These are phyloP conservation scores for Xylaria sp. DNA, from an alignment of 2,329 filamentous ascomycete species.

Conservation along the genomic window DNA sequence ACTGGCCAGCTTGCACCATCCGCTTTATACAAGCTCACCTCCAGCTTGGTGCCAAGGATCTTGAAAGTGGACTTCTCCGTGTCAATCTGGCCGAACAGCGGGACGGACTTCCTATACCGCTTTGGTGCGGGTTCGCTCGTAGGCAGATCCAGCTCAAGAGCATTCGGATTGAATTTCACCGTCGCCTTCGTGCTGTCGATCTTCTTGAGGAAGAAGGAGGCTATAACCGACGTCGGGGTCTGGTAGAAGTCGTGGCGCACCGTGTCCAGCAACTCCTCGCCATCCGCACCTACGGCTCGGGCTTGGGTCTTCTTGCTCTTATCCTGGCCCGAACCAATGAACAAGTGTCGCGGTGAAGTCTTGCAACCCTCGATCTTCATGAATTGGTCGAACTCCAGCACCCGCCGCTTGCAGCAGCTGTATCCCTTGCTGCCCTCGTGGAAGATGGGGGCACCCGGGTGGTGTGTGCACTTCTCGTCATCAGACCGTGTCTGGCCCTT, in stretches of 20 bases:
- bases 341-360: conserved; percentile 76
- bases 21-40: conserved; percentile 66
- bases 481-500: conserved; percentile 52
- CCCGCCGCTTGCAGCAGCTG: conserved; percentile 90
- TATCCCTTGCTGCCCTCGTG: conserved; percentile 98
- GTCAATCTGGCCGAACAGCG: conserved; percentile 73
- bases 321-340: conserved; percentile 68
- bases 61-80: conserved; percentile 69
- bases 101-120: conserved; percentile 68
- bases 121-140: conserved; percentile 74
- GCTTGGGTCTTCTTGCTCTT: conserved; percentile 38
- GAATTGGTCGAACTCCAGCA: conserved; percentile 96
- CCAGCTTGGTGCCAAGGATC: conserved; percentile 83
- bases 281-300: conserved; percentile 30
- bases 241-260: conserved; percentile 94
- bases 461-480: conserved; percentile 75
- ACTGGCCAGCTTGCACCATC: conserved; percentile 81
- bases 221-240: conserved; percentile 77
- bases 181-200: conserved; percentile 77
- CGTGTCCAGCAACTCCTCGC: conserved; percentile 71
- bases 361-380: conserved; percentile 91
- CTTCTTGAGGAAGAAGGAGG: conserved; percentile 93
- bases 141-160: conserved; percentile 72
- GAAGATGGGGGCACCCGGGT: conserved; percentile 88
- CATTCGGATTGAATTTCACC: conserved; percentile 59